Conservation (phyloP, 495 filamentous ascomycete genomes). For the Lentithecium fluviatile region DNA sequence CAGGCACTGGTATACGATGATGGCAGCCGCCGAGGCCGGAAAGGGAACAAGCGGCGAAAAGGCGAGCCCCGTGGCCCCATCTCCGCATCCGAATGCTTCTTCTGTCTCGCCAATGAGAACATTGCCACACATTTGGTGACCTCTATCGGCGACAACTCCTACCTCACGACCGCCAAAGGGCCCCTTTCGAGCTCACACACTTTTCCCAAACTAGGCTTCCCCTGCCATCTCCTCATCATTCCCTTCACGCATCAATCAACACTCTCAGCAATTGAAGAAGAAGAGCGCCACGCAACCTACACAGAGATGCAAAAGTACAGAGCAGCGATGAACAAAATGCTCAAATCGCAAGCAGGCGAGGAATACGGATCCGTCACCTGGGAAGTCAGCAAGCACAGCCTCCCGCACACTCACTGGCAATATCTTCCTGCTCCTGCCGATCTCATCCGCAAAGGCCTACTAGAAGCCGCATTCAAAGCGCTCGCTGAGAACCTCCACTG, state of each 20-base stretch:
- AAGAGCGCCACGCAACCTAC: conserved; percentile 57
- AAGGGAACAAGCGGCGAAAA: conserved; percentile 41
- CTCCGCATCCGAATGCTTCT: conserved; percentile 81
- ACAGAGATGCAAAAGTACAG: conserved; percentile 80
- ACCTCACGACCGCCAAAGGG: conserved; percentile 89
- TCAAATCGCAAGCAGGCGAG: conserved; percentile 49
- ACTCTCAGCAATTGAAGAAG: conserved; percentile 58
- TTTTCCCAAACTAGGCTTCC: conserved; percentile 70
- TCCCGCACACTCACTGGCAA: conserved; percentile 93
- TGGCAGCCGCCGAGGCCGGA: conserved; percentile 37
- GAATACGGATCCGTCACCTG: conserved; percentile 79
- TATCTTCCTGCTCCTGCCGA: conserved; percentile 74
- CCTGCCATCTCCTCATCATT: conserved; percentile 86
- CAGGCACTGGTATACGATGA: conserved; percentile 61
- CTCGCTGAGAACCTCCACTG: conserved; percentile 75
- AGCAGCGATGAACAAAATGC: conserved; percentile 68
- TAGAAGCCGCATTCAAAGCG: conserved; percentile 80
- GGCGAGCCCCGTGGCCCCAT: conserved; percentile 63
- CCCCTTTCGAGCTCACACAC: conserved; percentile 69
- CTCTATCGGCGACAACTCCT: conserved; percentile 78
- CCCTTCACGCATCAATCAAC: conserved; percentile 76
- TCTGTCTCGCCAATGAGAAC: conserved; percentile 83
- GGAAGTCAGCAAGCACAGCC: conserved; percentile 75
- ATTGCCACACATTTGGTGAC: conserved; percentile 84
- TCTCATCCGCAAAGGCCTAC: conserved; percentile 63